phyloP scores from a whole-genome alignment of 2,329 filamentous ascomycete genomes.

The Fusarium sp. region DNA sequence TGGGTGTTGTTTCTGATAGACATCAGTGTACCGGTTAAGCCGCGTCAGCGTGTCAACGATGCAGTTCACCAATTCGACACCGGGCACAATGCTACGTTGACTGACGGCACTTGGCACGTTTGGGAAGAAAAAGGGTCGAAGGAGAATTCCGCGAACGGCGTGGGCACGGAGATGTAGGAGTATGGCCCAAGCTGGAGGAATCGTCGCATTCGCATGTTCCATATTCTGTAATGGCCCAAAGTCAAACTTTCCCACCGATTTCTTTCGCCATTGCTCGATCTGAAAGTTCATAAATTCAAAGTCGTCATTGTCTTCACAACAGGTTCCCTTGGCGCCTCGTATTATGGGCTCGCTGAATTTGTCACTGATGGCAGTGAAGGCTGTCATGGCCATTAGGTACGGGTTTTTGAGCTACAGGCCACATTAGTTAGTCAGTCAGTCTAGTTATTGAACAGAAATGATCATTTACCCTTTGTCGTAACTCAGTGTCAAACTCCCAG shows the following conservation, averaged over 20 bases:
- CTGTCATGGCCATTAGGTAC: not conserved
- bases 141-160: not conserved
- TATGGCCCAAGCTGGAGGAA: not conserved
- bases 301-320: not conserved
- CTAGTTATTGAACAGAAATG: not conserved
- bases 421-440: not conserved
- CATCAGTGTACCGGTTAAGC: not conserved
- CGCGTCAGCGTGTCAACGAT: not conserved
- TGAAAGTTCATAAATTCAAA: conserved; percentile 3
- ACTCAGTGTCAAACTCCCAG: not conserved
- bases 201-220: not conserved
- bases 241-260: not conserved
- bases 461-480: not conserved
- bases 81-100: not conserved
- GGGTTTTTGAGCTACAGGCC: not conserved
- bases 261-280: not conserved
- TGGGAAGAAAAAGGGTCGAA: not conserved
- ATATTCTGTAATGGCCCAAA: not conserved
- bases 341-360: not conserved
- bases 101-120: not conserved
- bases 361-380: not conserved
- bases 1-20: not conserved
- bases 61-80: not conserved
- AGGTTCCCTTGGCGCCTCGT: not conserved
- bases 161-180: not conserved